Base-by-base conservation (phyloP, 176 grass and related monocot genomes). In the Thinopyrum elongatum region DNA sequence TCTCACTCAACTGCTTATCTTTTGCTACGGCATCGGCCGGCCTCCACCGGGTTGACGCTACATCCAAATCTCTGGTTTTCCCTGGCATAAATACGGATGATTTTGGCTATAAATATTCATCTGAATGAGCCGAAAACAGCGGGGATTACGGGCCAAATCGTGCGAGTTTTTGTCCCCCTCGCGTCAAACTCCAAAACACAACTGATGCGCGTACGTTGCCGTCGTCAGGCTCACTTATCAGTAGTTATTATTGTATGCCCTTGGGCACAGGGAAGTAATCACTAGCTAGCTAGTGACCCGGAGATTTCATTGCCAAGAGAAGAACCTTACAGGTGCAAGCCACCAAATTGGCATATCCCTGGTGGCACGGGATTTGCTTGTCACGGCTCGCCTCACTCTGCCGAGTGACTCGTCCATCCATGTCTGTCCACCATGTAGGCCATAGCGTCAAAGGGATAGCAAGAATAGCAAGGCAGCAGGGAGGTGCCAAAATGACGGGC, bases 271-370 rank as follows among this genome's bases (percentile, higher is more conserved):
- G 73, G 73, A 62, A 77, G 3, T 36, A 42, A 29, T 19, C 71
- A 29, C 41, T 74, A 19, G 46, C 29, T 70, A 69, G 44, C 15
- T 38, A 85, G 42, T 55, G 29, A 85, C 74, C 30, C 25, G 62
- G 17, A 57, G 61, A 76, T 76, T 51, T 74, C 27, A 51, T 51
- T 35, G 58, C 82, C 2, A 10, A 9, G 29, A 5, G 65, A 71
- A 8, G 41, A 77, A 77, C 28, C 41, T 84, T 53, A 28, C 55
- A 29, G 33, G 57, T 66, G 62, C 83, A 68, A 41, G 44, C 83
- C 83, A 85, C 83, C 74, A 38, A 30, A 57, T 69, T 57, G 62
- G 74, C 83, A 41, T 60, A 85, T 85, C 83, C 73, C 83, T 57
- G 61, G 29, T 7, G 60, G n/a, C 61, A 5, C 51, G 83, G 73